These are phyloP conservation scores for Xylaria sp. DNA, from an alignment of 2,329 filamentous ascomycete genomes.

Conservation along the genomic window DNA sequence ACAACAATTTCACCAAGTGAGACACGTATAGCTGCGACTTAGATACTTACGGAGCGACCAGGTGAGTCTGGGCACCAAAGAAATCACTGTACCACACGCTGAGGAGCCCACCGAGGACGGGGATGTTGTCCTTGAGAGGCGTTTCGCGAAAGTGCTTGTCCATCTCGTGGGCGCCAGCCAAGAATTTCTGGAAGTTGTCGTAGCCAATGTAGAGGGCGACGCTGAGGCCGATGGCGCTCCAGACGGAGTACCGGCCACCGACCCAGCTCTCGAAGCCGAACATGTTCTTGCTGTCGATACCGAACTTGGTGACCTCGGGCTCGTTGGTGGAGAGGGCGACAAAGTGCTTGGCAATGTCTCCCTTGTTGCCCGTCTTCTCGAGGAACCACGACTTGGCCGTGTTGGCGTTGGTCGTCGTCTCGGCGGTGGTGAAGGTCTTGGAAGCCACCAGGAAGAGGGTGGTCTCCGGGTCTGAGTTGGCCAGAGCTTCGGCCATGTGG, in stretches of 20 bases:
- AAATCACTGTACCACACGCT: conserved; percentile 99
- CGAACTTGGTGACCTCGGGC: conserved; percentile 95
- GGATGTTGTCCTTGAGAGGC: conserved; percentile 94
- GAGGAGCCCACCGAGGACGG: conserved; percentile 87
- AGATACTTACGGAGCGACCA: conserved; percentile 84
- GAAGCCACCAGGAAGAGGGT: conserved; percentile 99
- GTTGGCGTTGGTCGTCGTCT: conserved; percentile 97
- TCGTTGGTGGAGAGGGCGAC: conserved; percentile 98
- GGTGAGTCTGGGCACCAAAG: conserved; percentile 96
- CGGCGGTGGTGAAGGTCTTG: conserved; percentile 99
- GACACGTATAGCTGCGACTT: not conserved
- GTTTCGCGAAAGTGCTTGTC: conserved; percentile 97
- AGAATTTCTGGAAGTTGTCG: conserved; percentile 97
- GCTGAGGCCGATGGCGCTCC: conserved; percentile 96
- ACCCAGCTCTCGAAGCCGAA: conserved; percentile 99
- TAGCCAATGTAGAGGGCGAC: conserved; percentile 95
- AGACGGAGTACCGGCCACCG: conserved; percentile 96
- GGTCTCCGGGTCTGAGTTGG: conserved; percentile 90
- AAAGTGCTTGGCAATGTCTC: conserved; percentile 97
- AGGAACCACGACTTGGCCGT: conserved; percentile 98
- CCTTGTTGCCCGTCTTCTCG: conserved; percentile 77
- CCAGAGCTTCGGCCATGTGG: conserved; percentile 93
- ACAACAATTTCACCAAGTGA: not conserved
- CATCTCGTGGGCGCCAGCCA: conserved; percentile 94
- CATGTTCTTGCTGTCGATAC: conserved; percentile 99